Conservation (phyloP, 176 grass and related monocot species). For the Phoenix dactylifera region DNA sequence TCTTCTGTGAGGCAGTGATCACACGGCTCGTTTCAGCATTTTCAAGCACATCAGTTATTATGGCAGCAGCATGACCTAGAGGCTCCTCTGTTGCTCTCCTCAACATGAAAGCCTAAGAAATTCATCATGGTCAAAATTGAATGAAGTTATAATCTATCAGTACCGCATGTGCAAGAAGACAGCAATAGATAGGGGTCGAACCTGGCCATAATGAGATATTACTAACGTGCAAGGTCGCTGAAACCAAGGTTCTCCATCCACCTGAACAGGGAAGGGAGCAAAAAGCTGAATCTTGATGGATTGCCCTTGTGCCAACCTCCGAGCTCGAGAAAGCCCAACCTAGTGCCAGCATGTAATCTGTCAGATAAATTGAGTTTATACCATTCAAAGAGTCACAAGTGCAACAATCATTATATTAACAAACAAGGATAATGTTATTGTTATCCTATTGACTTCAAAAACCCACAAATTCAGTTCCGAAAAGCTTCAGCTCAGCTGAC, state of each 20-base stretch:
- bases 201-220: conserved; percentile 27
- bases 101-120: conserved; percentile 26
- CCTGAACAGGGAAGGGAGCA: conserved; percentile 20
- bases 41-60: conserved; percentile 22
- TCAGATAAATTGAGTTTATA: no score
- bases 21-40: conserved; percentile 13
- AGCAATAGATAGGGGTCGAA: background rate
- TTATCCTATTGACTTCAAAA: no score
- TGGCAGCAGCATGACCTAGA: conserved; percentile 24
- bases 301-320: conserved; percentile 20
- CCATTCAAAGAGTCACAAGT: no score
- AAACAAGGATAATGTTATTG: no score
- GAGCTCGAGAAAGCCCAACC: conserved; percentile 28
- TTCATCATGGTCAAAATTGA: no score
- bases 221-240: conserved; percentile 18
- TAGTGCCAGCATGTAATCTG: background rate
- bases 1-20: conserved; percentile 20
- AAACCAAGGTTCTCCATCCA: conserved; percentile 25
- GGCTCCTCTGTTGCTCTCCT: conserved; percentile 22
- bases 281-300: conserved; percentile 16
- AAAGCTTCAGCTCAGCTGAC: background rate
- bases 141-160: no score
- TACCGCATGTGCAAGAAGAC: background rate
- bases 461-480: background rate
- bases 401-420: no score